These are phyloP conservation scores for Thuja plicata DNA, from an alignment of 83 land plant species.

Conservation along the genomic window DNA sequence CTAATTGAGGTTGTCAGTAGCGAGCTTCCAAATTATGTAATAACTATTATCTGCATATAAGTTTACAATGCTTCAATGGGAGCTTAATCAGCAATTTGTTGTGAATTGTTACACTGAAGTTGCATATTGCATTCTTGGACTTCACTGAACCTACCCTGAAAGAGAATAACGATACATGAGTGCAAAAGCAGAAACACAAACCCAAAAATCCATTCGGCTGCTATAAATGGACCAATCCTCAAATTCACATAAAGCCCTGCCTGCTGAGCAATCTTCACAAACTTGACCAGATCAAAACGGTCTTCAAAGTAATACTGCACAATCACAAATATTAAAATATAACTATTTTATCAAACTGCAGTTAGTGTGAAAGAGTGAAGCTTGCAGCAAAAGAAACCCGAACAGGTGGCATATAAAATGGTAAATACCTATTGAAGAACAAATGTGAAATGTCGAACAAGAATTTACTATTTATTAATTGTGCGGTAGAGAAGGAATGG, in stretches of 20 bases:
- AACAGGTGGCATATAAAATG: neutral
- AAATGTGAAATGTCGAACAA: neutral
- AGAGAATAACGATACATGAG: neutral
- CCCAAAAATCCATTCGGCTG: conserved; percentile 78
- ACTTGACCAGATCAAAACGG: conserved; percentile 65
- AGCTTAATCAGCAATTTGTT: neutral
- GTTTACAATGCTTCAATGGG: neutral
- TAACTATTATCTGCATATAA: neutral
- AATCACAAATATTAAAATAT: neutral
- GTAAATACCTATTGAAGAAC: neutral
- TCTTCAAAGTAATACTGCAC: conserved; percentile 63
- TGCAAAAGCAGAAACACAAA: conserved; percentile 18
- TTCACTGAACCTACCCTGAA: neutral
- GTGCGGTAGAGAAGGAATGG: neutral
- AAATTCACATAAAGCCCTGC: conserved; percentile 63
- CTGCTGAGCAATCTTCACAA: conserved; percentile 53
- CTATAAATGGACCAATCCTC: conserved; percentile 75
- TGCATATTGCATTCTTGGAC: neutral
- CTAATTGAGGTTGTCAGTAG: neutral
- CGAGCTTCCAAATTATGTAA: neutral
- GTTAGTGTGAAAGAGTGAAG: neutral
- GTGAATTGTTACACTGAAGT: neutral
- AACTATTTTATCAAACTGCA: neutral
- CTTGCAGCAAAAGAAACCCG: neutral
- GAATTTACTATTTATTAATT: neutral